phyloP scores from a whole-genome alignment of 2,329 filamentous ascomycete genomes.

The Arthrobotrys musiformis region DNA sequence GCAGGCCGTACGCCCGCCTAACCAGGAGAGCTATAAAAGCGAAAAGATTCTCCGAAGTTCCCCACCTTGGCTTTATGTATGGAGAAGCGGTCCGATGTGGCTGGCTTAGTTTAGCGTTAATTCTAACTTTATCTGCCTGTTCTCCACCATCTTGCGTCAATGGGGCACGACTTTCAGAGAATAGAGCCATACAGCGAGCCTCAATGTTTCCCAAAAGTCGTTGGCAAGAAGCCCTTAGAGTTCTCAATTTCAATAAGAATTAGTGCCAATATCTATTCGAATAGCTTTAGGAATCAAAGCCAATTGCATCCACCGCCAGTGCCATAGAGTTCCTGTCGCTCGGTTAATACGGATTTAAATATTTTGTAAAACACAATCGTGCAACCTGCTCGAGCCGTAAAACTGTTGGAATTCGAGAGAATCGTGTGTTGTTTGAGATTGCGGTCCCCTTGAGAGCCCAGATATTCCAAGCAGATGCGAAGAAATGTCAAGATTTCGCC shows the following conservation, averaged over 20 bases:
- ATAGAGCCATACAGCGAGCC: not conserved
- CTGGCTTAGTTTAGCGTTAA: not conserved
- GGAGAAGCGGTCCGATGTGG: constrained; percentile 45
- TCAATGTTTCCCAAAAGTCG: not conserved
- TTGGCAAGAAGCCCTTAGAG: no score
- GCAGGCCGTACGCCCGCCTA: not conserved
- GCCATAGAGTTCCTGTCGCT: no score
- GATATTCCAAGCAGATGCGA: constrained; percentile 19
- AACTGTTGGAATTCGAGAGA: not conserved
- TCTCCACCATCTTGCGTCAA: constrained; percentile 9
- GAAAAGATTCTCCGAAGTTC: constrained; percentile 33
- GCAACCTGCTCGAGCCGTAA: no score
- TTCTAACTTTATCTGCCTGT: not conserved
- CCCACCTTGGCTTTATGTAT: not conserved
- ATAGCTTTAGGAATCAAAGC: no score
- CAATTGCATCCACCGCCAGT: no score
- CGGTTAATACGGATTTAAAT: no score
- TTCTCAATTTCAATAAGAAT: no score
- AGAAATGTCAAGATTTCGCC: constrained; percentile 51
- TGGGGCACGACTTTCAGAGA: not conserved
- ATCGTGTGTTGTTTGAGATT: not conserved
- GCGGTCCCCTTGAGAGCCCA: not conserved
- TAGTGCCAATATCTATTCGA: no score
- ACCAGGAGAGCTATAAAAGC: not conserved
- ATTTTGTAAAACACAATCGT: no score